phyloP scores from a whole-genome alignment of 1,139 yeast species.

The Kazachstania sp. region DNA sequence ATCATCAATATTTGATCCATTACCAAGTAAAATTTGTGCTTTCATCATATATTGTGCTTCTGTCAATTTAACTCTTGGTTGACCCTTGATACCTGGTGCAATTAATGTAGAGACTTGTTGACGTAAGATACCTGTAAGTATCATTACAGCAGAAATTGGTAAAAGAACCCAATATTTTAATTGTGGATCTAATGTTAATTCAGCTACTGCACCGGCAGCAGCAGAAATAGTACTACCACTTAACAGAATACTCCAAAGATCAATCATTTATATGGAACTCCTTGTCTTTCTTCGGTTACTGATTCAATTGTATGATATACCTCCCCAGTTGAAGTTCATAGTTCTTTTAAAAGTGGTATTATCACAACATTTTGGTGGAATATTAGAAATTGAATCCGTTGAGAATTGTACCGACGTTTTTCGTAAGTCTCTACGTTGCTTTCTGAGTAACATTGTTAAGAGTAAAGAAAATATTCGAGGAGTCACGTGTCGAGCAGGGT shows the following conservation, averaged over 20 bases:
- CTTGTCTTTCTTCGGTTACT: background rate
- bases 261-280: background rate
- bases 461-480: no score
- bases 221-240: slow-evolving; percentile 10
- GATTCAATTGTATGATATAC: background rate
- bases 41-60: slow-evolving; percentile 53
- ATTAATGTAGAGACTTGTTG: slow-evolving; percentile 58
- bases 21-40: slow-evolving; percentile 47
- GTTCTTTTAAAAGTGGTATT: no score
- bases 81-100: slow-evolving; percentile 50
- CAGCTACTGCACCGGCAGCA: slow-evolving; percentile 34
- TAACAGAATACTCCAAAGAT: slow-evolving; percentile 1
- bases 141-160: slow-evolving; percentile 87
- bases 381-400: no score
- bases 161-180: slow-evolving; percentile 83
- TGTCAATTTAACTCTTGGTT: slow-evolving; percentile 44
- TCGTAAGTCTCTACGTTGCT: no score
- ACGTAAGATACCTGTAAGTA: slow-evolving; percentile 75
- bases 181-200: slow-evolving; percentile 65
- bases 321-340: background rate
- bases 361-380: no score
- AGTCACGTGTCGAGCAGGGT: no score
- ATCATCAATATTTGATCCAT: slow-evolving; percentile 40
- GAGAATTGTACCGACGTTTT: no score
- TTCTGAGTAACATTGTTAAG: no score